Conservation (phyloP, 257 asterid species). For the Nicotiana tabacum region DNA sequence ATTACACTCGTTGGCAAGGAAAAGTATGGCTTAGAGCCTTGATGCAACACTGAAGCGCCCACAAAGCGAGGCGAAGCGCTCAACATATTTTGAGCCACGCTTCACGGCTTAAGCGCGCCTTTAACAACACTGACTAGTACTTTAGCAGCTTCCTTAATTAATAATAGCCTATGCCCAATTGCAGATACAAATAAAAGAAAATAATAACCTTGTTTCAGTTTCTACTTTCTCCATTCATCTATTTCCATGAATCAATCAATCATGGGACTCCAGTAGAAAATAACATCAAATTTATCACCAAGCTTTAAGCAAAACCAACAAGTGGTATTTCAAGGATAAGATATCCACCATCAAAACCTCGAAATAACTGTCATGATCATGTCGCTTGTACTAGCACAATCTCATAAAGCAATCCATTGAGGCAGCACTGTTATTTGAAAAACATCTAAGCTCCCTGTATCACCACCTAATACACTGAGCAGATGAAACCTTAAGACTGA, state of each 20-base stretch:
- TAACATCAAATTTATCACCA: not conserved
- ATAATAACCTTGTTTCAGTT: not conserved
- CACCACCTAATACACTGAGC: not conserved
- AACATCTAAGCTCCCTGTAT: not conserved
- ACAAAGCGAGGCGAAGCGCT: too few relatives aligned
- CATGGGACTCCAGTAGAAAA: not conserved
- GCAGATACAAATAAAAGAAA: not conserved
- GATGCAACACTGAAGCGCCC: too few relatives aligned
- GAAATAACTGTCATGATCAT: not conserved
- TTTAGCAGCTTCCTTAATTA: not conserved
- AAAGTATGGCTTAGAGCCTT: too few relatives aligned
- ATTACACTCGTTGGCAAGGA: too few relatives aligned
- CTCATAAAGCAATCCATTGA: not conserved
- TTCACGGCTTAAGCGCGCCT: too few relatives aligned
- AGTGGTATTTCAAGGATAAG: not conserved
- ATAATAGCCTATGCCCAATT: not conserved
- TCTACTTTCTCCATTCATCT: not conserved
- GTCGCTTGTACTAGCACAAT: not conserved
- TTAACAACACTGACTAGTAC: too few relatives aligned
- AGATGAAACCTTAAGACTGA: not conserved
- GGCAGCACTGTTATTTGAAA: not conserved
- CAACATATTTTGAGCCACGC: too few relatives aligned
- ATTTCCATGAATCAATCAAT: not conserved
- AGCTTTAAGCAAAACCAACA: not conserved
- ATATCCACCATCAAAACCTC: not conserved